A percentile compares a stretch with the other conserved stretches of the same genome.
phyloP scores from a whole-genome alignment of 805 yeast genomes.

The Candida arabinofermentans region DNA sequence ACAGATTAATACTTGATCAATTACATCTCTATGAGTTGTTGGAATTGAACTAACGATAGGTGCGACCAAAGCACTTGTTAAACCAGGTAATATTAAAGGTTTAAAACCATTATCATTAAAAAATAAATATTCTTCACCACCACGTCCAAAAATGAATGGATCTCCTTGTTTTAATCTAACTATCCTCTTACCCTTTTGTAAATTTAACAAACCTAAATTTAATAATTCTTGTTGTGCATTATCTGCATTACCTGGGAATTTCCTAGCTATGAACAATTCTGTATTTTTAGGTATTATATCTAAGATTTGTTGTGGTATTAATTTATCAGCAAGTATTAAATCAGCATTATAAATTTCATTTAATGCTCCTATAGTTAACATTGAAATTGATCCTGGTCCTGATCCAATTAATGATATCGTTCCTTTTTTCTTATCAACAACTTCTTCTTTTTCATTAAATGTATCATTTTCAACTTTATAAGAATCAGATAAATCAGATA shows the following conservation, averaged over 20 bases:
- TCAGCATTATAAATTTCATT: constrained; percentile 81
- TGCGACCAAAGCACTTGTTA: constrained; percentile 86
- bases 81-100: constrained; percentile 80
- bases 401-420: constrained; percentile 82
- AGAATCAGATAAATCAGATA: constrained; percentile 49
- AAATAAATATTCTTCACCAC: constrained; percentile 83
- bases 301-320: constrained; percentile 85
- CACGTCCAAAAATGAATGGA: constrained; percentile 94
- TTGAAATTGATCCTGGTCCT: constrained; percentile 86
- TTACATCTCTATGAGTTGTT: constrained; percentile 86
- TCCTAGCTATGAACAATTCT: constrained; percentile 79
- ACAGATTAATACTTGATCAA: constrained; percentile 89
- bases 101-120: constrained; percentile 63
- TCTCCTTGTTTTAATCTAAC: constrained; percentile 95
- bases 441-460: background rate
- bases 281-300: constrained; percentile 76
- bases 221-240: constrained; percentile 84
- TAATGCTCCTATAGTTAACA: constrained; percentile 81
- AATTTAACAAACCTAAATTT: constrained; percentile 62
- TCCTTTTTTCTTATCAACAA: constrained; percentile 35
- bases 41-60: constrained; percentile 81
- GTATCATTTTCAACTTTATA: constrained; percentile 3
- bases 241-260: constrained; percentile 96
- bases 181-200: constrained; percentile 66
- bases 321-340: constrained; percentile 80